Conservation (phyloP, 2,329 filamentous ascomycete species). For the Trichophaea hybrida region DNA sequence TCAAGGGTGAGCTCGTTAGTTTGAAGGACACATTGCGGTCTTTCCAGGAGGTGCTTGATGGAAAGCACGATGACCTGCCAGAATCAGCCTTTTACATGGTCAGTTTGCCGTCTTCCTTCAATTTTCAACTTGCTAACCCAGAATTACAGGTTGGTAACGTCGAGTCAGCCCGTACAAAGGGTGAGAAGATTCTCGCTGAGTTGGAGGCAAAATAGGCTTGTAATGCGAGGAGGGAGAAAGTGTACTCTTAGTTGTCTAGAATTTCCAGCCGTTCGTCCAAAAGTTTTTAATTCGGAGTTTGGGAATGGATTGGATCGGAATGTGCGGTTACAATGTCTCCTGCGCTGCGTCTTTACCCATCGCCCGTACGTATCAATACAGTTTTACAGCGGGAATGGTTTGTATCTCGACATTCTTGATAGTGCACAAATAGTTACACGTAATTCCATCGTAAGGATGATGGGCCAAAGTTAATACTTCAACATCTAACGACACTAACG, state of each 20-base stretch:
- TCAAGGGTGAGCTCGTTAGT: constrained; percentile 93
- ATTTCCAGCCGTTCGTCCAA: not conserved
- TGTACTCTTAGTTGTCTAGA: constrained; percentile 6
- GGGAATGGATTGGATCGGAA: no score
- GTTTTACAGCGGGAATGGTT: no score
- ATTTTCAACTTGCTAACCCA: constrained; percentile 4
- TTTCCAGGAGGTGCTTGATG: constrained; percentile 93
- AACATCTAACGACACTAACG: no score
- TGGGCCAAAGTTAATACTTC: no score
- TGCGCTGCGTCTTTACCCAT: no score
- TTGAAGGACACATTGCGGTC: constrained; percentile 95
- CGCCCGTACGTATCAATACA: no score
- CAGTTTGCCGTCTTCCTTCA: constrained; percentile 1
- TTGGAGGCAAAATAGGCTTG: constrained; percentile 48
- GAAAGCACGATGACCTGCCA: constrained; percentile 89
- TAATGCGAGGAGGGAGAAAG: not conserved
- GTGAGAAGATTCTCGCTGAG: constrained; percentile 98
- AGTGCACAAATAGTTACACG: no score
- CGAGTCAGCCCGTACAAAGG: constrained; percentile 83
- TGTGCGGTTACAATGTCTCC: no score
- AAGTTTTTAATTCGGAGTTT: not conserved
- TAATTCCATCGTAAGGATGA: no score
- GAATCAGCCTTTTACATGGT: constrained; percentile 48
- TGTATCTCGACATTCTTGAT: no score
- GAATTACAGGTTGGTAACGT: constrained; percentile 89